Evolutionary conservation across 2,329 filamentous ascomycete genomes (phyloP).

Genomic region (Calonectria crousiana): DNA sequence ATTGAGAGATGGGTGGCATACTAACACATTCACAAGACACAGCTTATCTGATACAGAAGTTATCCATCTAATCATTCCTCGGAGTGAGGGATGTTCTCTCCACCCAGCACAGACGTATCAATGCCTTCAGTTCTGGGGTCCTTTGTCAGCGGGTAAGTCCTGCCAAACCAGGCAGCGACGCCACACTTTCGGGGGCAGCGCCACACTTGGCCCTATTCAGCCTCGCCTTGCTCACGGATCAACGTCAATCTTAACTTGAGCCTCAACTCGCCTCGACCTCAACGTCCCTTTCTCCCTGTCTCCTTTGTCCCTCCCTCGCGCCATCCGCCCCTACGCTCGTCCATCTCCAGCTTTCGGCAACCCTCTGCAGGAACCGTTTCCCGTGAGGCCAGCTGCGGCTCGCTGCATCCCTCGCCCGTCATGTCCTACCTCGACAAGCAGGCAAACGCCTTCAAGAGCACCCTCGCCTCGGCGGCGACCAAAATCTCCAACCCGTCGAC

Average conservation of each 20-base stretch:
- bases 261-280: constrained; percentile 17
- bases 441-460: constrained; percentile 71
- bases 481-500: constrained; percentile 67
- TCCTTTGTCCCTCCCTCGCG: neutral
- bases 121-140: neutral
- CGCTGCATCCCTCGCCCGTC: constrained; percentile 38
- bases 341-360: neutral
- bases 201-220: constrained; percentile 37
- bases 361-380: constrained; percentile 1
- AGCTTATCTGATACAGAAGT: neutral
- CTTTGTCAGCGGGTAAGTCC: neutral
- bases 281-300: constrained; percentile 21
- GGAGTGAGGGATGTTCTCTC: neutral
- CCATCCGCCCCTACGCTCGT: neutral
- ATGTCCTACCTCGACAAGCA: constrained; percentile 78
- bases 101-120: neutral
- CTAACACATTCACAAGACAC: neutral
- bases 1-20: neutral
- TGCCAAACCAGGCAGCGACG: neutral
- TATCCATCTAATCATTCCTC: neutral
- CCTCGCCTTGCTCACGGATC: constrained; percentile 39
- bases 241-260: constrained; percentile 38
- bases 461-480: constrained; percentile 72
- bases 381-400: constrained; percentile 28
- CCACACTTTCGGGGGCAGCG: constrained; percentile 11